phyloP scores from a whole-genome alignment of 352 stramenopile species.

The Phytopythium mirpurense region DNA sequence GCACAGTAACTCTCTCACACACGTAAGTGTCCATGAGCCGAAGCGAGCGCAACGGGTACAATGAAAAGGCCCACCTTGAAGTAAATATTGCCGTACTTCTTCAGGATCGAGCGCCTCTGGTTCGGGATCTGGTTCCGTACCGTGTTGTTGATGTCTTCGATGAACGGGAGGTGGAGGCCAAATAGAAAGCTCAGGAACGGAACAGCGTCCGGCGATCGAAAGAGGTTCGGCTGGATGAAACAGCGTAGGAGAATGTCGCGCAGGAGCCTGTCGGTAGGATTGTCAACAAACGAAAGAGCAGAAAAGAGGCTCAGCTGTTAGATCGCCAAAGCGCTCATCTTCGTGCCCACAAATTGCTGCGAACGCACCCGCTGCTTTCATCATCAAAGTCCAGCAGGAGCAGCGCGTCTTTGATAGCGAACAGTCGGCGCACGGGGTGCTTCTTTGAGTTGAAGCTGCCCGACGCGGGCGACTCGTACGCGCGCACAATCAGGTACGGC shows the following conservation, averaged over 20 bases:
- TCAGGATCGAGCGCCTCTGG: conserved; percentile 76
- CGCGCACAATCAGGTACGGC: conserved; percentile 79
- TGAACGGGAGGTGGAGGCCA: conserved; percentile 78
- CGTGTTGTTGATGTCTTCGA: conserved; percentile 83
- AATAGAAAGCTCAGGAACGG: conserved; percentile 86
- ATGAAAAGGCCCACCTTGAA: conserved; percentile 43
- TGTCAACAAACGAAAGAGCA: background rate
- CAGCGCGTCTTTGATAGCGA: conserved; percentile 70
- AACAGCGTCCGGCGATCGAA: conserved; percentile 75
- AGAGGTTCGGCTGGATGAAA: conserved; percentile 84
- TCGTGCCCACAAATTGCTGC: too few relatives aligned
- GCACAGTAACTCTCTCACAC: too few relatives aligned
- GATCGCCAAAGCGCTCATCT: background rate
- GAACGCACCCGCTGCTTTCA: conserved; percentile 55
- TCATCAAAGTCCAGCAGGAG: conserved; percentile 81
- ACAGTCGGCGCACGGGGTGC: conserved; percentile 71
- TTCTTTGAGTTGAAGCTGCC: conserved; percentile 62
- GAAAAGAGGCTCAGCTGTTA: background rate
- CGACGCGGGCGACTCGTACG: conserved; percentile 51
- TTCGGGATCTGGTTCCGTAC: conserved; percentile 85
- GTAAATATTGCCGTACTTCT: conserved; percentile 79
- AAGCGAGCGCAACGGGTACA: background rate
- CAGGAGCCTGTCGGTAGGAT: conserved; percentile 26
- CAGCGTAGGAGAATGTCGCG: conserved; percentile 83
- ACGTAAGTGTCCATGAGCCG: background rate